Percentiles rank a stretch among this genome's conserved stretches.
These are phyloP conservation scores for Brassica incana DNA, from an alignment of 345 rosid genomes.

Conservation along the genomic window DNA sequence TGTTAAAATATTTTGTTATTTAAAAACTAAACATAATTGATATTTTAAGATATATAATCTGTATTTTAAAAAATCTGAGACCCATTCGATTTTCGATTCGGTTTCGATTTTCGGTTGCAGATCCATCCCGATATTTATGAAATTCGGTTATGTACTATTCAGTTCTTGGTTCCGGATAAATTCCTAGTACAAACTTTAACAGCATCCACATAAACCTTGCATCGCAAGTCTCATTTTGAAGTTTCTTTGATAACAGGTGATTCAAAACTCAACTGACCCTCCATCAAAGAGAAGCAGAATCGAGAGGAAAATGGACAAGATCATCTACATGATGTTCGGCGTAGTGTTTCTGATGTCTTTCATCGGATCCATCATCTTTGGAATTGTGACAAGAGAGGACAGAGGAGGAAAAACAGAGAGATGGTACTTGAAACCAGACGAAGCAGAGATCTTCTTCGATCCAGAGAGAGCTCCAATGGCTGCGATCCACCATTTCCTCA, in stretches of 20 bases:
- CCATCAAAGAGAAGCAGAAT: slow-evolving; percentile 94
- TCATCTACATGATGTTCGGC: slow-evolving; percentile 67
- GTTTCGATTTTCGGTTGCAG: too few relatives aligned
- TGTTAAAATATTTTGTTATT: too few relatives aligned
- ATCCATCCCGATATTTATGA: background rate
- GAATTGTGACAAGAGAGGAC: slow-evolving; percentile 71
- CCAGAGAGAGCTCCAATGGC: slow-evolving; percentile 67
- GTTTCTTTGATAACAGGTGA: slow-evolving; percentile 44
- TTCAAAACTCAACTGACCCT: slow-evolving; percentile 87
- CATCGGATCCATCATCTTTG: slow-evolving; percentile 72
- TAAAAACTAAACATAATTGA: too few relatives aligned
- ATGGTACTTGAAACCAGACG: slow-evolving; percentile 92
- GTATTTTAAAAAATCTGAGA: too few relatives aligned
- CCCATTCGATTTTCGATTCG: background rate
- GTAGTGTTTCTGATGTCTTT: slow-evolving; percentile 61
- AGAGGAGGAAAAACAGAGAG: slow-evolving; percentile 67
- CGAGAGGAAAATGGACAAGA: slow-evolving; percentile 79
- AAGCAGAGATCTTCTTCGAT: slow-evolving; percentile 60
- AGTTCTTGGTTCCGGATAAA: background rate
- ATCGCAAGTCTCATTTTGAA: background rate
- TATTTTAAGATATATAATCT: too few relatives aligned
- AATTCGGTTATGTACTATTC: too few relatives aligned
- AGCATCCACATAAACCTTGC: background rate
- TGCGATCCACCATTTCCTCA: slow-evolving; percentile 66
- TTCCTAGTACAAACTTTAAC: background rate